Evolutionary conservation across 2,329 filamentous ascomycete genomes (phyloP).

Genomic region (Trichoderma semiorbis): DNA sequence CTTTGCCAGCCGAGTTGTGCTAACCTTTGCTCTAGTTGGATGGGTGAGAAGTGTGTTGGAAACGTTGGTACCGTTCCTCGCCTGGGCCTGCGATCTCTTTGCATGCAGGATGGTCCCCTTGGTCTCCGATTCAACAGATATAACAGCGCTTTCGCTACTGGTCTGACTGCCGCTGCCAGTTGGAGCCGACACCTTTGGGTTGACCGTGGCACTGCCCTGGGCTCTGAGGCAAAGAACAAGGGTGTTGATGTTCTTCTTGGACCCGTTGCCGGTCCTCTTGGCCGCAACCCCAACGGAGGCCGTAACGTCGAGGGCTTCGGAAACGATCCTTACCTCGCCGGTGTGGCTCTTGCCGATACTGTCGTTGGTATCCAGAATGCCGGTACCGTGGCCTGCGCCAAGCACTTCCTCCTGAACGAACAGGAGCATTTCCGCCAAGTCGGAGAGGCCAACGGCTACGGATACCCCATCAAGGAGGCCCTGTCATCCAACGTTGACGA

Average conservation of each 20-base stretch:
- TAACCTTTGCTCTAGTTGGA: constrained; percentile 31
- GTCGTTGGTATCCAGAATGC: constrained; percentile 77
- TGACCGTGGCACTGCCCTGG: constrained; percentile 46
- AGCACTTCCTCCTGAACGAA: constrained; percentile 72
- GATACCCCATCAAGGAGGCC: constrained; percentile 60
- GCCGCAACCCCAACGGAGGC: constrained; percentile 44
- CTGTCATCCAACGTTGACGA: constrained; percentile 65
- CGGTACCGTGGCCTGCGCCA: constrained; percentile 79
- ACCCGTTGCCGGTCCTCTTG: constrained; percentile 47
- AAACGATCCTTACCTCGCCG: constrained; percentile 72
- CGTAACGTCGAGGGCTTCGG: constrained; percentile 66
- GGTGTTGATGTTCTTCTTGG: constrained; percentile 70
- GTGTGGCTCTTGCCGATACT: constrained; percentile 66
- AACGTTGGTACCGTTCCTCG: constrained; percentile 68
- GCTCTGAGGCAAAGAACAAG: constrained; percentile 66
- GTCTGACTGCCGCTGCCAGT: constrained; percentile 76
- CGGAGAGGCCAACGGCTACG: constrained; percentile 49
- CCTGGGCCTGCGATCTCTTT: constrained; percentile 69
- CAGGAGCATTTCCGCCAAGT: constrained; percentile 74
- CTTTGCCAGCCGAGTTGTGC: not conserved
- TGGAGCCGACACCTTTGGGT: constrained; percentile 70
- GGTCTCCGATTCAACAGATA: constrained; percentile 77
- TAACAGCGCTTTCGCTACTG: constrained; percentile 75
- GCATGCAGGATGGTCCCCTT: constrained; percentile 80
- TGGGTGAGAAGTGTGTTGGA: constrained; percentile 70